Base-by-base conservation (phyloP, 495 filamentous ascomycete species). In the Talaromyces liani region DNA sequence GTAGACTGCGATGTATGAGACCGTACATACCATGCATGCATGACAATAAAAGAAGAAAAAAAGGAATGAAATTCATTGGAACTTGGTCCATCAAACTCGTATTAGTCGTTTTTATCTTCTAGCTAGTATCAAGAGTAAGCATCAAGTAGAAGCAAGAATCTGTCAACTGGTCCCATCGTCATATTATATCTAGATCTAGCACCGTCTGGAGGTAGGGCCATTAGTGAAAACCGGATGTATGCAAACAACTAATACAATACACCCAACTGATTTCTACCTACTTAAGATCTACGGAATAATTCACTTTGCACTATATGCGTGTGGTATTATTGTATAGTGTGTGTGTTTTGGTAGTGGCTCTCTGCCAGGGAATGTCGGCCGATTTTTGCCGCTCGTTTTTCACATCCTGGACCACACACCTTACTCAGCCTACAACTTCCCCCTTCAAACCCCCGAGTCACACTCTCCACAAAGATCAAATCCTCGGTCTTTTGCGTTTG, bases 321-420 rank as follows among this genome's bases (percentile, higher is more conserved):
- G 36, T 41, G 36, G 36, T 12, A 36, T 8, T 36, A 6, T 36
- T 10, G 33, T 36, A 3, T 36, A 24, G 27, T 4, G 29, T 54
- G 8, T 16, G 12, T 55, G 25, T n/a, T n/a, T 56, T 14, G 10
- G 29, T 20, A 34, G 56, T 58, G 14, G 12, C 18, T 36, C 27
- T 57, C 56, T 58, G 27, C 27, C 18, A 58, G 56, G 56, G 56
- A 58, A 33, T 34, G 27, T 58, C 56, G 56, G 56, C 56, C 56
- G 56, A 58, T 36, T 58, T 58, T 58, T 6, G 56, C 56, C 56
- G 56, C 56, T 58, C 31, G 29, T 47, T 47, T 49, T 61, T 49
- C 31, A 20, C 59, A 4, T 6, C 39, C 33, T 25, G 24, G 16
- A 29, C 25, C 33, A 31, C 36, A 41, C 36, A 41, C 36, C 22